Percentiles rank a stretch among this genome's conserved stretches.
Evolutionary conservation across 2,329 filamentous ascomycete genomes (phyloP).

Genomic region (Cryphonectria carpinicola): DNA sequence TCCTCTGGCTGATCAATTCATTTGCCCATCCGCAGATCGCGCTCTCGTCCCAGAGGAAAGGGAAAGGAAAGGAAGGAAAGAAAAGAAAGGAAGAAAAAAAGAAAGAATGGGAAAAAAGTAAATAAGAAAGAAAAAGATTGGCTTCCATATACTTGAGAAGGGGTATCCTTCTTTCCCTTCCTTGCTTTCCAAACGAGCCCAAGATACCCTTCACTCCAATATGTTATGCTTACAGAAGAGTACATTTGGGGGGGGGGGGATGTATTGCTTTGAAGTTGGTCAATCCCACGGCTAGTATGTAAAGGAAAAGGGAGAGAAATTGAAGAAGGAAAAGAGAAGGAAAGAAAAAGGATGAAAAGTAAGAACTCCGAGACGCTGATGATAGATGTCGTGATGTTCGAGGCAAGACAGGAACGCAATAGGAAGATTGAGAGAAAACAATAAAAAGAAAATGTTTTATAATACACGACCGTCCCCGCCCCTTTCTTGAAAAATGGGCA

Average conservation of each 20-base stretch:
- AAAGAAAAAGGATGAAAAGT: conserved; percentile 19
- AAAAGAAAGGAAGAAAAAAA: neutral
- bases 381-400: conserved; percentile 20
- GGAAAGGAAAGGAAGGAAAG: neutral
- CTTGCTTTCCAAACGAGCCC: neutral
- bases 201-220: conserved; percentile 4
- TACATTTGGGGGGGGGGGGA: neutral
- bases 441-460: neutral
- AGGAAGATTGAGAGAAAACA: neutral
- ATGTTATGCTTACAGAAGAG: conserved; percentile 6
- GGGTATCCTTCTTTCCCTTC: neutral
- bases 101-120: conserved; percentile 4
- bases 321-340: neutral
- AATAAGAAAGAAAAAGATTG: neutral
- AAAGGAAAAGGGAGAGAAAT: neutral
- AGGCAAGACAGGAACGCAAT: conserved; percentile 4
- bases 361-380: conserved; percentile 35
- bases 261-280: neutral
- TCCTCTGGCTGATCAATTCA: neutral
- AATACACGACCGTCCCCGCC: neutral
- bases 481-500: neutral
- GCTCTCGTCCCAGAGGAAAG: neutral
- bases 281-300: neutral
- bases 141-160: neutral
- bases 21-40: neutral